A percentile compares a stretch with the other conserved stretches of the same genome.
Conservation (phyloP, 2,329 filamentous ascomycete species). For the Scytalidium sp. region DNA sequence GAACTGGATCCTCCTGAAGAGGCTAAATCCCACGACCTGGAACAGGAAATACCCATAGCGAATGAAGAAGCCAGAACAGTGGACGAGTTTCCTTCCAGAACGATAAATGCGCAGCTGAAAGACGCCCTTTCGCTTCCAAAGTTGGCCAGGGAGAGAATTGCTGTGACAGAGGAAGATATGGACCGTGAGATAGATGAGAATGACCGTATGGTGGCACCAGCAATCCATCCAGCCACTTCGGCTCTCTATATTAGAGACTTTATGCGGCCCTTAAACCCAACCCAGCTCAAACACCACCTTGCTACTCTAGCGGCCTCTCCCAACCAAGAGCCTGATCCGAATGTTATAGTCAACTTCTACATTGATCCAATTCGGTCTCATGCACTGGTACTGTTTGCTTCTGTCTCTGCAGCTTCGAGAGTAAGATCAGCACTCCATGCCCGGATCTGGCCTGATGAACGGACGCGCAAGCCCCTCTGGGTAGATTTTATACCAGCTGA, state of each 20-base stretch:
- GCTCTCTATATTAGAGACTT: conserved; percentile 88
- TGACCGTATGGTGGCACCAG: conserved; percentile 42
- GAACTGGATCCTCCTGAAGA: not conserved
- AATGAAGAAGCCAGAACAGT: not conserved
- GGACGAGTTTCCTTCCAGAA: not conserved
- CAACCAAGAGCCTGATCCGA: conserved; percentile 44
- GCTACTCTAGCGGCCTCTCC: conserved; percentile 63
- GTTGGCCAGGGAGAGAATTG: not conserved
- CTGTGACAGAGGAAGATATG: not conserved
- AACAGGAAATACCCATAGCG: not conserved
- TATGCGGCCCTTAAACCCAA: conserved; percentile 77
- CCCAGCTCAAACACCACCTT: conserved; percentile 66
- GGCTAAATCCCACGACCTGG: not conserved
- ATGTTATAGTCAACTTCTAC: conserved; percentile 66
- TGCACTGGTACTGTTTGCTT: conserved; percentile 74
- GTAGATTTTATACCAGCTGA: conserved; percentile 86
- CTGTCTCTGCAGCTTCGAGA: conserved; percentile 67
- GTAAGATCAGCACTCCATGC: conserved; percentile 76
- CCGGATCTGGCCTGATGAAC: conserved; percentile 82
- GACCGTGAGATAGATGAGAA: conserved; percentile 16
- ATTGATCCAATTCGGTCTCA: conserved; percentile 86
- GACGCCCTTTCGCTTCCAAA: not conserved
- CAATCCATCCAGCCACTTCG: conserved; percentile 68
- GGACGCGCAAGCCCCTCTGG: conserved; percentile 78
- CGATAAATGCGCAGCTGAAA: not conserved